Percentiles rank a stretch among this genome's conserved stretches.
Conservation (phyloP, 169 alveolate species). For the Plasmodium adleri region DNA sequence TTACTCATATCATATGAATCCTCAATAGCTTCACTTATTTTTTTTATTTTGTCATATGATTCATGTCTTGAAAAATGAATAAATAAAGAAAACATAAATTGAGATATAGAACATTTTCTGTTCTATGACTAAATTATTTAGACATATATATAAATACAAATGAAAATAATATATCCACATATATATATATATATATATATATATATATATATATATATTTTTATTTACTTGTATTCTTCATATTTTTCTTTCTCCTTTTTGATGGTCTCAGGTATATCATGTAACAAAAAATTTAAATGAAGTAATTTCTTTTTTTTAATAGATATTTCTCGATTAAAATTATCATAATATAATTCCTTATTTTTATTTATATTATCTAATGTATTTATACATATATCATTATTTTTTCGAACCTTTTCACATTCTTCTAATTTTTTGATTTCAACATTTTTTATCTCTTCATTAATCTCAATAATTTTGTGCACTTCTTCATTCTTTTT, state of each 20-base stretch:
- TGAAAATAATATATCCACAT: background rate
- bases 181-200: slow-evolving; percentile 9
- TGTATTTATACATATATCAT: slow-evolving; percentile 36
- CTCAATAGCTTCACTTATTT: slow-evolving; percentile 35
- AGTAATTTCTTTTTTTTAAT: slow-evolving; percentile 39
- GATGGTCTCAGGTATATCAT: slow-evolving; percentile 40
- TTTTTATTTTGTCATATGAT: slow-evolving; percentile 27
- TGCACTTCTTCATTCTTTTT: slow-evolving; percentile 67
- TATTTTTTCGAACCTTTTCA: slow-evolving; percentile 47
- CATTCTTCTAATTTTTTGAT: slow-evolving; percentile 64
- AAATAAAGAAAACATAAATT: background rate
- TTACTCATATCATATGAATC: slow-evolving; percentile 5
- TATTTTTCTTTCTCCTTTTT: slow-evolving; percentile 46
- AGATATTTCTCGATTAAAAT: slow-evolving; percentile 58
- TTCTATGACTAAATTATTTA: background rate
- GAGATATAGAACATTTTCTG: background rate
- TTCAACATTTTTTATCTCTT: slow-evolving; percentile 49
- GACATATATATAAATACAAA: background rate
- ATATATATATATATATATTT: slow-evolving; percentile 19
- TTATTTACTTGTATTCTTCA: slow-evolving; percentile 35
- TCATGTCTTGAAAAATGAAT: slow-evolving; percentile 19
- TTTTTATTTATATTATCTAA: slow-evolving; percentile 45
- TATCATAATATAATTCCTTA: slow-evolving; percentile 38
- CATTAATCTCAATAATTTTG: slow-evolving; percentile 23
- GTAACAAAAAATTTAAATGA: slow-evolving; percentile 18